Evolutionary conservation across 345 rosid species (phyloP).

Genomic region (Camelina neglecta): DNA sequence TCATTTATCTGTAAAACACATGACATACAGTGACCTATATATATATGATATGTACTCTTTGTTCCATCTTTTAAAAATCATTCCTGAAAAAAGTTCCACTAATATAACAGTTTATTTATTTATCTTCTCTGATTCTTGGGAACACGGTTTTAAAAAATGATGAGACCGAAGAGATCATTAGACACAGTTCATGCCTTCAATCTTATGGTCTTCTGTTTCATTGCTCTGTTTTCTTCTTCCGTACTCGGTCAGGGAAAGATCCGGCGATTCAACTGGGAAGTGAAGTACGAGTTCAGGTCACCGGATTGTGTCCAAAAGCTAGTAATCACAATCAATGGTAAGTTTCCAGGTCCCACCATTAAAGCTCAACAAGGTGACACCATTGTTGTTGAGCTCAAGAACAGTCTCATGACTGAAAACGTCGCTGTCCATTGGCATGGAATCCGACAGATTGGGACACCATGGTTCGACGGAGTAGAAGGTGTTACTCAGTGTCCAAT

Average conservation of each 20-base stretch:
- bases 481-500: slow-evolving; percentile 79
- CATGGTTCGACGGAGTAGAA: slow-evolving; percentile 78
- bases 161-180: slow-evolving; percentile 5
- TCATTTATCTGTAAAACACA: slow-evolving; percentile 21
- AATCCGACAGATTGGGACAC: slow-evolving; percentile 76
- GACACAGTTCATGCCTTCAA: slow-evolving; percentile 17
- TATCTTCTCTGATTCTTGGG: background rate
- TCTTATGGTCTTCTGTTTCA: slow-evolving; percentile 5
- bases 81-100: background rate
- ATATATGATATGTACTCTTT: no score
- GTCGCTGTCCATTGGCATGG: slow-evolving; percentile 83
- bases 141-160: background rate
- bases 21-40: slow-evolving; percentile 18
- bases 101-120: background rate
- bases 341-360: slow-evolving; percentile 68
- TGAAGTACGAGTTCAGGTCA: slow-evolving; percentile 67
- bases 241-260: slow-evolving; percentile 48
- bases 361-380: slow-evolving; percentile 69
- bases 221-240: slow-evolving; percentile 11
- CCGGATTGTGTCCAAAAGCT: slow-evolving; percentile 68
- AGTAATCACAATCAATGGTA: slow-evolving; percentile 68
- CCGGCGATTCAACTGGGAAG: slow-evolving; percentile 62
- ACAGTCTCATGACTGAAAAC: slow-evolving; percentile 64
- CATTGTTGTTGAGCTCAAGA: slow-evolving; percentile 68
- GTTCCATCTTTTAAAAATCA: no score